Evolutionary conservation across 2,329 filamentous ascomycete genomes (phyloP), one percentile per base, ranked within the genome.

Genomic region (Arthrocladium fulminans): DNA sequence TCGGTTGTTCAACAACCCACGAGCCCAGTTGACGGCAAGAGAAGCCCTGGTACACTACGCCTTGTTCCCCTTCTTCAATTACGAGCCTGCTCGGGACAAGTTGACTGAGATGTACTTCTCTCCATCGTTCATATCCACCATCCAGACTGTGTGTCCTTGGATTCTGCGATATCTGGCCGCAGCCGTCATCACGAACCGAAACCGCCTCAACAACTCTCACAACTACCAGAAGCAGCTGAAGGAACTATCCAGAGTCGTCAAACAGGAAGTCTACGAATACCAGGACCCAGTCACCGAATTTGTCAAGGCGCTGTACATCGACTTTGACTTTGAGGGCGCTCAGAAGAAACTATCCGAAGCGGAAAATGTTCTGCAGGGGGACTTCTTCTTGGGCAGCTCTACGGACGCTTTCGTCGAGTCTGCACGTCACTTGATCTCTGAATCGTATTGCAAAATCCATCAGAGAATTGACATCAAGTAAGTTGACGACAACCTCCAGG

Each of bases 381-480:
- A 98, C 71, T 97, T 98, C 77, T 98, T 98, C 84, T 79, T 98
- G 50, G 80, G 85, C 49, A 83, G 81, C 17, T 80, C 86, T 2
- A 82, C 86, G 27, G 90, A 97, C 61, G 76, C 81, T 35, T 98
- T 98, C 65, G 87, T 98, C 55, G 90, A 97, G 64, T 84, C 88
- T 42, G 92, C 92, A 32, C 80, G 92, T 63, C 92, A 98, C 75
- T 76, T 98, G 52, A 97, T 98, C 67, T 97, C 90, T 47, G 92
- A 98, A 76, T 88, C 83, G 68, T 98, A 98, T 79, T 98, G 92
- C 86, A 97, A 97, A 80, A 98, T 98, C 67, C 94, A 97, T 70
- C 88, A 94, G 66, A 80, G 90, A 61, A 98, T 98, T 66, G 90
- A 97, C 68, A 97, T 98, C 68, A 88, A 89, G 79, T 82, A 66